A percentile compares a stretch with the other conserved stretches of the same genome.
Evolutionary conservation across 2,329 filamentous ascomycete species (phyloP).

Genomic region (Apiospora malaysiana): DNA sequence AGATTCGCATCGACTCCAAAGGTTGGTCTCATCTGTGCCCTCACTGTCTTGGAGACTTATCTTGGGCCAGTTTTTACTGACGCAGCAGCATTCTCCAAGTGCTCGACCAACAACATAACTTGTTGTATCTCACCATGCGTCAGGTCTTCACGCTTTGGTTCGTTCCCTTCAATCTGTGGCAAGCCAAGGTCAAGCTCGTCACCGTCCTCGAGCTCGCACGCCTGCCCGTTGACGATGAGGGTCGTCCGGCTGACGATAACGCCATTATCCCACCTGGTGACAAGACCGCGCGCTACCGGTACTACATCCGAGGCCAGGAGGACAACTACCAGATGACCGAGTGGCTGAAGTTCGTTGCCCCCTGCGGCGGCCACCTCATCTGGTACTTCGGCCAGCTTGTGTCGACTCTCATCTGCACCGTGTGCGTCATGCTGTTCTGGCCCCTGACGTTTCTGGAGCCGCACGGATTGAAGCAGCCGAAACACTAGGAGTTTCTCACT

Average conservation of each 20-base stretch:
- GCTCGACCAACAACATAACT: conserved; percentile 68
- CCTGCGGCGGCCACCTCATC: conserved; percentile 60
- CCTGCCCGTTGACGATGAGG: conserved; percentile 39
- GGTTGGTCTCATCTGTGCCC: conserved; percentile 43
- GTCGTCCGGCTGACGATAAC: conserved; percentile 27
- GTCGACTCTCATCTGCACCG: conserved; percentile 67
- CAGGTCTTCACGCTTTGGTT: conserved; percentile 82
- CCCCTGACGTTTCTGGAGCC: conserved; percentile 22
- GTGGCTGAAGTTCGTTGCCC: conserved; percentile 73
- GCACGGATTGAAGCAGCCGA: background rate
- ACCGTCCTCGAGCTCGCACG: conserved; percentile 69
- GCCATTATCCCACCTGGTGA: conserved; percentile 28
- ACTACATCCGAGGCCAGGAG: conserved; percentile 78
- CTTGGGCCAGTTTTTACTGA: background rate
- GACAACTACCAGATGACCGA: conserved; percentile 83
- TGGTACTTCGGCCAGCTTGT: conserved; percentile 66
- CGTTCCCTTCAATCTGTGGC: conserved; percentile 70
- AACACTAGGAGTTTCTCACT: background rate
- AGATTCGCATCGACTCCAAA: conserved; percentile 66
- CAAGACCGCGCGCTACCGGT: conserved; percentile 50
- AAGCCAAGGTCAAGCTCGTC: conserved; percentile 69
- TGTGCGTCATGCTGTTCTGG: conserved; percentile 53
- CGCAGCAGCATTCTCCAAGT: conserved; percentile 48
- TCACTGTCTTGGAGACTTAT: background rate
- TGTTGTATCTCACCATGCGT: conserved; percentile 75